Base-by-base conservation (phyloP, 208 protist genomes). In the Trypanosomatidae sp. region DNA sequence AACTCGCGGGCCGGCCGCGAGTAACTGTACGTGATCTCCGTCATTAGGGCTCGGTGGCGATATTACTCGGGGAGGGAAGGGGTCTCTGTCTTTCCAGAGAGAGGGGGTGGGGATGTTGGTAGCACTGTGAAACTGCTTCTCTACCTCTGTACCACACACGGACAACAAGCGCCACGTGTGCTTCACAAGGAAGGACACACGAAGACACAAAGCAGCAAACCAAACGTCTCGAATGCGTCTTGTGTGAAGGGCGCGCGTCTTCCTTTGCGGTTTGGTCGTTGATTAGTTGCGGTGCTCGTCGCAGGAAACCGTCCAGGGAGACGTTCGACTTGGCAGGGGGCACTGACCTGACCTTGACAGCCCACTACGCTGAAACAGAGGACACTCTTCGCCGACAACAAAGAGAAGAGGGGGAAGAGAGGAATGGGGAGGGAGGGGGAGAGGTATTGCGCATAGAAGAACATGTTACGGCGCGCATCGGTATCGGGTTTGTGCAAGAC, bases 11-110 rank as follows among this genome's bases (percentile, higher is more conserved):
- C 81, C 46, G 81, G 79, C n/a, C 94, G 88, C 19, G 91, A 95
- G 83, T 98, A 98, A 73, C 91, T 96, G 89, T 97, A 98, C 39
- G 90, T 88, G 41, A 98, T 94, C 44, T 98, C 95, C 49, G 94
- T 91, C 94, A 98, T 98, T 25, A 22, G 17, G 15, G 22, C 1
- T 65, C 33, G 19, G 25, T 59, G 10, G 53, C 6, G 4, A 10
- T 28, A 4, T 49, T 10, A 25, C 5, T 8, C 25, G 15, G 25
- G 10, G 25, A 25, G 4, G 39, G 28, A 36, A 62, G 3, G 5
- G 13, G 30, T 15, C 56, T 43, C 56, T 33, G 33, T 4, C 36
- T 22, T 65, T 65, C 22, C 3, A 8, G 17, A 28, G 1, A n/a
- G n/a, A 12, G 17, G 10, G 39, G 19, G 59, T 15, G 39, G 17